These are phyloP conservation scores for Claviceps paspali DNA, from an alignment of 2,329 filamentous ascomycete species.

Conservation along the genomic window DNA sequence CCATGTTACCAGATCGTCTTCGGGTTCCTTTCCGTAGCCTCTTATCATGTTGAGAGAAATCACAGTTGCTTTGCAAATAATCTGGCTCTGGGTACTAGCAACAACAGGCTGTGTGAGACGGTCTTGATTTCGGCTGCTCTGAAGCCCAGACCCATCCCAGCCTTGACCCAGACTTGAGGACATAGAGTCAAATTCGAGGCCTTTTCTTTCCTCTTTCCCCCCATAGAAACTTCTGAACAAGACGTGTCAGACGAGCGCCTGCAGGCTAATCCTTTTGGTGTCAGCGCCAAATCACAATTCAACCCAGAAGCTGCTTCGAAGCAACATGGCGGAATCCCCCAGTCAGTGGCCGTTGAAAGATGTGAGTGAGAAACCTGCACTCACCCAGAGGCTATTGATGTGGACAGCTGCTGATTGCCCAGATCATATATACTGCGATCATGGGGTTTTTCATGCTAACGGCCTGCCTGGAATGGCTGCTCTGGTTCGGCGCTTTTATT, in stretches of 20 bases:
- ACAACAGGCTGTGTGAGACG: too few relatives aligned
- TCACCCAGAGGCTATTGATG: background rate
- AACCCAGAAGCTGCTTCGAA: background rate
- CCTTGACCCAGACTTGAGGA: background rate
- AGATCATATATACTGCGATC: slow-evolving; percentile 78
- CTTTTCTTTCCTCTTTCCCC: background rate
- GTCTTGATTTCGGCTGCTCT: background rate
- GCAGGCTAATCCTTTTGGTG: too few relatives aligned
- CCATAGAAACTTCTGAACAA: background rate
- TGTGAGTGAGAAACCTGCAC: slow-evolving; percentile 13
- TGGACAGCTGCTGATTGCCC: background rate
- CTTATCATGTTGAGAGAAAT: too few relatives aligned
- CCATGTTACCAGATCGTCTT: too few relatives aligned
- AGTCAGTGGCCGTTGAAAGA: slow-evolving; percentile 35
- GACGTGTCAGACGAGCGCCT: background rate
- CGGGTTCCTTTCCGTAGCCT: too few relatives aligned
- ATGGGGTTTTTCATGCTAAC: slow-evolving; percentile 70
- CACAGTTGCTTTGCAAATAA: too few relatives aligned
- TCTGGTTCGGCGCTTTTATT: slow-evolving; percentile 86
- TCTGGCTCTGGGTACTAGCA: too few relatives aligned
- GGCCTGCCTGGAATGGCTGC: slow-evolving; percentile 80
- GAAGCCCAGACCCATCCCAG: background rate
- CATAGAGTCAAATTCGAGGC: background rate
- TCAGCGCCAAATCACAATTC: background rate
- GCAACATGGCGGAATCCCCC: slow-evolving; percentile 23